These are phyloP conservation scores for Suillus sp. DNA, from an alignment of 768 basidiomycete species.

Conservation along the genomic window DNA sequence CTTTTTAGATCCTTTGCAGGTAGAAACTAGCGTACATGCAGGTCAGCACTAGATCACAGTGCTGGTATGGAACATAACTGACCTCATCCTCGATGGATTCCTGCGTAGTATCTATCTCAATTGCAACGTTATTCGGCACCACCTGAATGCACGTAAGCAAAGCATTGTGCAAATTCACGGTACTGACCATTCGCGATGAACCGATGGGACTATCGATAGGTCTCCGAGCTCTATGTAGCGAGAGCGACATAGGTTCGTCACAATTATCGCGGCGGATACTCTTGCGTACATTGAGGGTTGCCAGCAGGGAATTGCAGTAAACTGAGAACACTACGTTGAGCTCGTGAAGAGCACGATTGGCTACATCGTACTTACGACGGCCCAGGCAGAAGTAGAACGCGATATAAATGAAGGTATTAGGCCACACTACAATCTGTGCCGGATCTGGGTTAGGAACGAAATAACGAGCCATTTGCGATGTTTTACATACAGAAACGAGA, in stretches of 20 bases:
- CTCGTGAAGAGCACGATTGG: neutral
- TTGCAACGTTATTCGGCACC: conserved; percentile 53
- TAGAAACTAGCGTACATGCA: neutral
- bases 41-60: neutral
- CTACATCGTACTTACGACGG: conserved; percentile 42
- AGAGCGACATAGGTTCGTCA: conserved; percentile 6
- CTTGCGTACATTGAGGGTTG: conserved; percentile 52
- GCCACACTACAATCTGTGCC: conserved; percentile 46
- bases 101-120: conserved; percentile 64
- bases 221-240: neutral
- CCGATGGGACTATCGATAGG: conserved; percentile 11
- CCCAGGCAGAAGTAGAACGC: conserved; percentile 59
- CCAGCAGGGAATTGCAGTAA: conserved; percentile 57
- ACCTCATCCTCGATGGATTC: conserved; percentile 47
- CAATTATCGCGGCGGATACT: conserved; percentile 37
- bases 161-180: neutral
- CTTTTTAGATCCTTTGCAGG: neutral
- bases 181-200: conserved; percentile 17
- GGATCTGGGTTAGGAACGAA: neutral
- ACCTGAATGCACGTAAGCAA: conserved; percentile 12
- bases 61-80: conserved; percentile 4
- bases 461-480: neutral
- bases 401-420: conserved; percentile 52
- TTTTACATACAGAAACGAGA: conserved; percentile 43
- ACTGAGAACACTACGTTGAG: conserved; percentile 32